phyloP scores from a whole-genome alignment of 306 rosid species.

The Arachis hypogaea region DNA sequence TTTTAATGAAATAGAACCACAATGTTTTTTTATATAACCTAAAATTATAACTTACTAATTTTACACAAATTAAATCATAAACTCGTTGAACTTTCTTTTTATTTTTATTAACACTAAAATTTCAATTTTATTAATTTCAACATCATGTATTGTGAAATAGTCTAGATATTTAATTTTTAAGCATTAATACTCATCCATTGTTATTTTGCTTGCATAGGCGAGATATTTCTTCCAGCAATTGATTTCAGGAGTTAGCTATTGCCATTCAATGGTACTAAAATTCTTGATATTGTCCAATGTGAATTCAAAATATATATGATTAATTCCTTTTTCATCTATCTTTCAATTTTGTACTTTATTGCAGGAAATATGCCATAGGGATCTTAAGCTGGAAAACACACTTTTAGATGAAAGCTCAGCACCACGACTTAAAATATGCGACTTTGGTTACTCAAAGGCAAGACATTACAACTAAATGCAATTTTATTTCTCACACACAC shows the following conservation, averaged over 20 bases:
- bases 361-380: conserved; percentile 98
- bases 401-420: conserved; percentile 94
- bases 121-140: background rate
- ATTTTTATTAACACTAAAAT: background rate
- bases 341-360: conserved; percentile 7
- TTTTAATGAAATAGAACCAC: too few species aligned
- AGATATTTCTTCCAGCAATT: conserved; percentile 89
- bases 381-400: conserved; percentile 97
- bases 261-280: conserved; percentile 84
- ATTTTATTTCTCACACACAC: too few species aligned
- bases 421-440: conserved; percentile 89
- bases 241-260: conserved; percentile 96
- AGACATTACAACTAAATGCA: background rate
- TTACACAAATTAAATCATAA: too few species aligned
- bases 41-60: too few species aligned
- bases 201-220: conserved; percentile 61
- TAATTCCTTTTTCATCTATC: background rate
- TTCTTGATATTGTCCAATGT: conserved; percentile 17
- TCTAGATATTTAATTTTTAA: background rate
- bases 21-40: too few species aligned
- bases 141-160: background rate
- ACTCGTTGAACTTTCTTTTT: too few species aligned
- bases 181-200: background rate
- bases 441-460: conserved; percentile 98
- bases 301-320: background rate